phyloP scores from a whole-genome alignment of 176 grass and related monocot species.

The Coix lacrymajobi region DNA sequence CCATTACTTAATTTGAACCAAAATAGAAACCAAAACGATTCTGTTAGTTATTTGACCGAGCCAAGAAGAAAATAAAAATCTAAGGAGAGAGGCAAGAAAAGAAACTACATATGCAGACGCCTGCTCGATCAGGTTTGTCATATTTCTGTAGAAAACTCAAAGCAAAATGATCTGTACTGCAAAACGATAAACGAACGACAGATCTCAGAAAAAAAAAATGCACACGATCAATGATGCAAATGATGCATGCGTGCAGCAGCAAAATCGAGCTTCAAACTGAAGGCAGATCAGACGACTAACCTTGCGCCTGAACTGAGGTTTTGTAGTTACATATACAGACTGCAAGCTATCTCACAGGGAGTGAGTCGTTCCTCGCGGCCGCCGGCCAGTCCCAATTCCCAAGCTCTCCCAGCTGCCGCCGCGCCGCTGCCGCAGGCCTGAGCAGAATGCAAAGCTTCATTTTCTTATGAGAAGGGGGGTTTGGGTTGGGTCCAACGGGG shows the following conservation, averaged over 20 bases:
- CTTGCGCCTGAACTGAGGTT: background rate
- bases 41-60: background rate
- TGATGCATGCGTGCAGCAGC: background rate
- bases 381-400: background rate
- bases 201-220: background rate
- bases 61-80: background rate
- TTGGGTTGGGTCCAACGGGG: background rate
- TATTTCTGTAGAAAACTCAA: background rate
- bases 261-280: constrained; percentile 5
- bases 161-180: background rate
- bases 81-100: background rate
- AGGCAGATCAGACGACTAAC: constrained; percentile 7
- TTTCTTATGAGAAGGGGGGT: constrained; percentile 2
- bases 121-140: background rate
- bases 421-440: constrained; percentile 4
- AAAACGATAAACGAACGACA: background rate
- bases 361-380: background rate
- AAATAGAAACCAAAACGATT: background rate
- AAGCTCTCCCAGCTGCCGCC: constrained; percentile 9
- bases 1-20: background rate
- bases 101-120: background rate
- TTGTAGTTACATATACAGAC: background rate
- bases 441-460: constrained; percentile 13
- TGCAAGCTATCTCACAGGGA: background rate
- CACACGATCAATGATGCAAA: background rate